Base-by-base conservation (phyloP, 345 rosid species). In the Toxicodendron radicans region DNA sequence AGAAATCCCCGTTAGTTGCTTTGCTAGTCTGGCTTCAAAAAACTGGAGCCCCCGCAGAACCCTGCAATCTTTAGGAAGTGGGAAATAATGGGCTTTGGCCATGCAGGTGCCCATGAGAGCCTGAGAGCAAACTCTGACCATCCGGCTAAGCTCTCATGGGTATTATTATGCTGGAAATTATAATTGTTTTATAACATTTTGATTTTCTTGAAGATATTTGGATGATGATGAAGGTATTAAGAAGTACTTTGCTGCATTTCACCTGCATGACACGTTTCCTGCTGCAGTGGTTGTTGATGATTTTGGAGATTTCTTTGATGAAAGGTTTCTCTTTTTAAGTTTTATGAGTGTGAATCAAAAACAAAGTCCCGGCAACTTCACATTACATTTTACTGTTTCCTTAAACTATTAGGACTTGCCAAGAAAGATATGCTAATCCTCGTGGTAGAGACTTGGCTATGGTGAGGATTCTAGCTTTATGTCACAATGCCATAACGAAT, bases 221-320 rank as follows among this genome's bases (percentile, higher is more conserved):
- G 91, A 92, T 56, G 91, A 87, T 78, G 94, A 88, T 38, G 97
- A 90, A 75, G 94, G 86, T 27, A 79, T 92, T 66, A 88, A 83
- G 76, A 91, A 87, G 66, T 92, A 87, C 83, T 88, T 95, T 58
- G 90, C 97, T 72, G 97, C 97, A 56, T 95, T 95, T 87, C 97
- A 91, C 89, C 83, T 92, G 67, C 85, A 82, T 52, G 73, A 79
- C 53, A 53, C 78, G 41, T 72, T 78, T 69, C 99, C 97, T 1
- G 64, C 59, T 53, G 87, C 94, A 0, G 87, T 95, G 38, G 21
- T 95, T 14, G 70, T 92, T 45, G 99, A 95, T 79, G 97, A 92
- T 76, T 92, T 91, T 73, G 92, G 91, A 43, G 91, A 92, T 68
- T 81, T 85, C 79, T 91, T 95, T 30, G 48, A 75, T 57, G 88